phyloP scores from a whole-genome alignment of 257 asterid genomes.

The Gentiana dahurica region DNA sequence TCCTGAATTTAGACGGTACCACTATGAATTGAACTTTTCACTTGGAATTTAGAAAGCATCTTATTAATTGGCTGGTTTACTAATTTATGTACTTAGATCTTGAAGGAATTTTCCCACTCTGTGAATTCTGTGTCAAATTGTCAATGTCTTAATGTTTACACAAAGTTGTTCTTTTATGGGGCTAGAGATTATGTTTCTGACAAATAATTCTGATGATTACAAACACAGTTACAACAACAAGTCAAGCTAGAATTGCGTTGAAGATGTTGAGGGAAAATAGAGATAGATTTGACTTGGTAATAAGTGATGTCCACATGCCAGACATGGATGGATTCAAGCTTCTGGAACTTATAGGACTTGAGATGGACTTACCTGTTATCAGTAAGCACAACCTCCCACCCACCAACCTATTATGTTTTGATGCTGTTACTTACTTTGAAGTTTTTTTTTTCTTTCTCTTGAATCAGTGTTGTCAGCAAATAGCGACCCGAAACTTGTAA shows the following conservation, averaged over 20 bases:
- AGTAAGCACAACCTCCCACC: slow-evolving; percentile 29
- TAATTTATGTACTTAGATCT: slow-evolving; percentile 1
- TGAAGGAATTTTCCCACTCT: neutral
- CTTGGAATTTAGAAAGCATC: neutral
- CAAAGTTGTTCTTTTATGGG: no score
- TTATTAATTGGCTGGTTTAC: neutral
- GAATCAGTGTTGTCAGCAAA: slow-evolving; percentile 73
- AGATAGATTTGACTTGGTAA: slow-evolving; percentile 65
- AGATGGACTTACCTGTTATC: slow-evolving; percentile 85
- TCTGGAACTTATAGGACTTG: slow-evolving; percentile 80
- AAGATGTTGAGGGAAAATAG: slow-evolving; percentile 60
- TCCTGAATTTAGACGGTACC: no score
- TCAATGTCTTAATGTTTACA: no score
- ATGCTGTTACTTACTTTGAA: no score
- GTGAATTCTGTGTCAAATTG: no score
- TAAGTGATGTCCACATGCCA: slow-evolving; percentile 90
- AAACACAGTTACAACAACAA: slow-evolving; percentile 48
- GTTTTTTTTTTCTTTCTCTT: no score
- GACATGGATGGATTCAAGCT: slow-evolving; percentile 93
- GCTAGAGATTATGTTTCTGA: slow-evolving; percentile 4
- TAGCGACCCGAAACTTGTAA: slow-evolving; percentile 60
- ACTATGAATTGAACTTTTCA: neutral
- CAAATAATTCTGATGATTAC: slow-evolving; percentile 7
- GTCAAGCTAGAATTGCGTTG: slow-evolving; percentile 61
- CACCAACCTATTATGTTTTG: neutral